phyloP scores from a whole-genome alignment of 108 stramenopile genomes.

The Conticribra weissflogii region DNA sequence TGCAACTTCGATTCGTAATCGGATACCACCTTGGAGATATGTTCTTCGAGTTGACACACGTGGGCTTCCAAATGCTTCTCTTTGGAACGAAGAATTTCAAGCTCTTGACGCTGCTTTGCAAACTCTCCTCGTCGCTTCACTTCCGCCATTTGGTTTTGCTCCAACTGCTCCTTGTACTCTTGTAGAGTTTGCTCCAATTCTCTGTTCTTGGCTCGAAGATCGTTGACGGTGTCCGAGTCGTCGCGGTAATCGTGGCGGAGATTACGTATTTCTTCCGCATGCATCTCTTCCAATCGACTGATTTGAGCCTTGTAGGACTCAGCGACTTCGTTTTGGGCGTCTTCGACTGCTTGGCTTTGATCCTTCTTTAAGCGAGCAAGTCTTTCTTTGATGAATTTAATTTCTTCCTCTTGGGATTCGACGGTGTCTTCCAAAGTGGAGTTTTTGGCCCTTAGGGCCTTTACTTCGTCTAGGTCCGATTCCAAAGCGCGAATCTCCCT shows the following conservation, averaged over 20 bases:
- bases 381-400: slow-evolving; percentile 22
- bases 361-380: slow-evolving; percentile 16
- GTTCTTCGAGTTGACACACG: slow-evolving; percentile 44
- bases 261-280: slow-evolving; percentile 26
- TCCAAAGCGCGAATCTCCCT: slow-evolving; percentile 18
- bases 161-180: slow-evolving; percentile 33
- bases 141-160: slow-evolving; percentile 38
- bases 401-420: slow-evolving; percentile 35
- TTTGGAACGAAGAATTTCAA: slow-evolving; percentile 47
- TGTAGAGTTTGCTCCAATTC: slow-evolving; percentile 23
- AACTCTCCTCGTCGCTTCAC: slow-evolving; percentile 48
- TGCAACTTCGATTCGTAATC: slow-evolving; percentile 41
- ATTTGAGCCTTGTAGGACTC: slow-evolving; percentile 48
- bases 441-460: slow-evolving; percentile 20
- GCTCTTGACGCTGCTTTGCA: slow-evolving; percentile 46
- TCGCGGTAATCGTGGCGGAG: too few species aligned
- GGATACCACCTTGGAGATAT: slow-evolving; percentile 39
- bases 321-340: slow-evolving; percentile 38
- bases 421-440: slow-evolving; percentile 19
- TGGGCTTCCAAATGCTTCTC: slow-evolving; percentile 47
- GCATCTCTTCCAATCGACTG: slow-evolving; percentile 34
- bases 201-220: slow-evolving; percentile 23
- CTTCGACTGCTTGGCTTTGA: slow-evolving; percentile 19
- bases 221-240: too few species aligned
- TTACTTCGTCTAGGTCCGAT: slow-evolving; percentile 18